Conservation (phyloP, 352 stramenopile genomes). For the Phytophthora quininea region DNA sequence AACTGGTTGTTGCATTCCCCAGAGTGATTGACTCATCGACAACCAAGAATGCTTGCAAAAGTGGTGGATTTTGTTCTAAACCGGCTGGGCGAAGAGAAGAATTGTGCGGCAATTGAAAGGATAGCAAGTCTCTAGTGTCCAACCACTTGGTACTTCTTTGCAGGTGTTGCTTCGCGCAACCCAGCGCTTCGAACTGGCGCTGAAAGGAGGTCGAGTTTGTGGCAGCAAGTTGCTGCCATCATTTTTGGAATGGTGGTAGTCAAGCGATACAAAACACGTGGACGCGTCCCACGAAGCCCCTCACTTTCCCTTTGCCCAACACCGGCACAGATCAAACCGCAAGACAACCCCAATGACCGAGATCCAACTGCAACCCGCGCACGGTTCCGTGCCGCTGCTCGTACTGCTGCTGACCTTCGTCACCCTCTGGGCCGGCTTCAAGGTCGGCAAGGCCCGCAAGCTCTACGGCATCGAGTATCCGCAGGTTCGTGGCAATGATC, state of each 20-base stretch:
- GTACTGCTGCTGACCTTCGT: conserved; percentile 57
- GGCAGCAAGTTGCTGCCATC: neutral
- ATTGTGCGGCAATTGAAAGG: too few relatives aligned
- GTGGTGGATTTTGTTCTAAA: too few relatives aligned
- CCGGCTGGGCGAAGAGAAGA: too few relatives aligned
- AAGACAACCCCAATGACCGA: conserved; percentile 6
- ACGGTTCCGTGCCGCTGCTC: conserved; percentile 59
- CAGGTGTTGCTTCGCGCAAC: neutral
- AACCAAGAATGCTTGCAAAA: too few relatives aligned
- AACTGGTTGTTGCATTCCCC: too few relatives aligned
- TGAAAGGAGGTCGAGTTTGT: neutral
- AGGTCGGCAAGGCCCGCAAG: conserved; percentile 69
- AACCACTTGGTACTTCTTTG: too few relatives aligned
- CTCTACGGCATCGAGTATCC: conserved; percentile 68
- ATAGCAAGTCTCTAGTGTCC: too few relatives aligned
- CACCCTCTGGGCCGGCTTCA: conserved; percentile 51
- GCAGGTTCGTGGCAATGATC: conserved; percentile 25
- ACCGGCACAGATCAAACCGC: neutral
- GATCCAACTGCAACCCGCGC: conserved; percentile 43
- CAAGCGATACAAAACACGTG: neutral
- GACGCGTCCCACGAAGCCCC: neutral
- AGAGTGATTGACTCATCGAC: too few relatives aligned
- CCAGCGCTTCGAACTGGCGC: neutral
- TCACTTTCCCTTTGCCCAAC: conserved; percentile 3
- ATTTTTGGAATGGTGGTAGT: neutral